Evolutionary conservation across 2,329 filamentous ascomycete genomes (phyloP).

Genomic region (Biscogniauxia mediterranea): DNA sequence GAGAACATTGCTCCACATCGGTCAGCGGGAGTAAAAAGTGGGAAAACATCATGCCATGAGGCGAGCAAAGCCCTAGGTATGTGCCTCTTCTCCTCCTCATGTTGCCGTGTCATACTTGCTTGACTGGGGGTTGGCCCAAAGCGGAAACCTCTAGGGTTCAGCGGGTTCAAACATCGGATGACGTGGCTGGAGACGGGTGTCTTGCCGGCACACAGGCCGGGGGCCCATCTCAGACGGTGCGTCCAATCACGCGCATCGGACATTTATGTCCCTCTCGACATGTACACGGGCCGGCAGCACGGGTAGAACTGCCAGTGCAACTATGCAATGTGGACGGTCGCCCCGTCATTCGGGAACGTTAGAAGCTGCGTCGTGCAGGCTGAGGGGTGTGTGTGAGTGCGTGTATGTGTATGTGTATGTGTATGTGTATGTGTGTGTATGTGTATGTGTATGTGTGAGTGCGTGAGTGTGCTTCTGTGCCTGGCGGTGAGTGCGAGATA

Average conservation of each 20-base stretch:
- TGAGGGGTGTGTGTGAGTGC: background rate
- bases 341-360: slow-evolving; percentile 1
- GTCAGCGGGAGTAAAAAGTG: background rate
- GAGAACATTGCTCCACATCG: background rate
- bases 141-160: slow-evolving; percentile 1
- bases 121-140: background rate
- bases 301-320: slow-evolving; percentile 4
- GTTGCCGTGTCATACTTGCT: background rate
- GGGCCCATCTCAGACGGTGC: slow-evolving; percentile 14
- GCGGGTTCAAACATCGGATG: slow-evolving; percentile 27
- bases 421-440: background rate
- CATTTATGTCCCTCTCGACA: slow-evolving; percentile 10
- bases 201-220: slow-evolving; percentile 9
- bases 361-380: slow-evolving; percentile 1
- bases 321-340: slow-evolving; percentile 1
- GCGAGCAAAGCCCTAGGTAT: background rate
- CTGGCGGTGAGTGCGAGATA: background rate
- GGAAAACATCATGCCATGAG: background rate
- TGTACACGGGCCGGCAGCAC: slow-evolving; percentile 4
- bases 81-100: background rate
- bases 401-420: background rate
- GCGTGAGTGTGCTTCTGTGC: background rate
- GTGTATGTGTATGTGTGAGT: background rate
- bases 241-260: slow-evolving; percentile 19
- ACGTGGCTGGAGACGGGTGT: slow-evolving; percentile 24